Evolutionary conservation across 2,329 filamentous ascomycete genomes (phyloP).

Genomic region (Ophiostoma ips): DNA sequence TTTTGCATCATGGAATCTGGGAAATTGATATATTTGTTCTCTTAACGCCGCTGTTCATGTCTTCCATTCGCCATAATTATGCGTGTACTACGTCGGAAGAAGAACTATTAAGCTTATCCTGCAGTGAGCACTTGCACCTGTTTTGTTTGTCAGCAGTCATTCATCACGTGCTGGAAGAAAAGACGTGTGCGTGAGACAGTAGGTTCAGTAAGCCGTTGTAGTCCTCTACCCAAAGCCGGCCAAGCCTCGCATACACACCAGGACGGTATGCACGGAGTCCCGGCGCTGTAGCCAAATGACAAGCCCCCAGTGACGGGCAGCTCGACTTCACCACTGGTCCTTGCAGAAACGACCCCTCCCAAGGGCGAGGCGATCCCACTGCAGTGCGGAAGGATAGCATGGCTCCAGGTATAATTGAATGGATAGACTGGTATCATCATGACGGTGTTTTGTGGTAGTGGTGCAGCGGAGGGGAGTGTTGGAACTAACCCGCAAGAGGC

Average conservation of each 20-base stretch:
- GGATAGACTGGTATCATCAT: slow-evolving; percentile 60
- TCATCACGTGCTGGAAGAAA: background rate
- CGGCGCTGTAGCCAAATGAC: slow-evolving; percentile 50
- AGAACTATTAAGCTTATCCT: too few relatives aligned
- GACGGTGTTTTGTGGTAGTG: slow-evolving; percentile 9
- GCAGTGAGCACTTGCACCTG: too few relatives aligned
- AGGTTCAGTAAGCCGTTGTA: slow-evolving; percentile 25
- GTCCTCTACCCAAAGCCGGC: slow-evolving; percentile 24
- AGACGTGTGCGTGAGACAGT: background rate
- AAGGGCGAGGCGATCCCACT: slow-evolving; percentile 26
- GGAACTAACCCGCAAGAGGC: background rate
- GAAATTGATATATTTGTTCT: too few relatives aligned
- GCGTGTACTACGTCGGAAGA: too few relatives aligned
- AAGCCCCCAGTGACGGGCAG: slow-evolving; percentile 20
- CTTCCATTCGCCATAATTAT: too few relatives aligned
- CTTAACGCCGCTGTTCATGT: too few relatives aligned
- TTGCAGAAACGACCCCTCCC: slow-evolving; percentile 30
- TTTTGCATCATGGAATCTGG: too few relatives aligned
- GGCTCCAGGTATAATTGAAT: slow-evolving; percentile 58
- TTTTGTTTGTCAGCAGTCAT: background rate
- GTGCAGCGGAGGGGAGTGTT: background rate
- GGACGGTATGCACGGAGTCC: slow-evolving; percentile 41
- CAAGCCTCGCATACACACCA: slow-evolving; percentile 22
- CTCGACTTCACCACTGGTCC: slow-evolving; percentile 65
- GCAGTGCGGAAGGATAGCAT: slow-evolving; percentile 61